Percentiles rank a stretch among this genome's conserved stretches.
Conservation (phyloP, 2,329 filamentous ascomycete species). For the Claviceps maximensis region DNA sequence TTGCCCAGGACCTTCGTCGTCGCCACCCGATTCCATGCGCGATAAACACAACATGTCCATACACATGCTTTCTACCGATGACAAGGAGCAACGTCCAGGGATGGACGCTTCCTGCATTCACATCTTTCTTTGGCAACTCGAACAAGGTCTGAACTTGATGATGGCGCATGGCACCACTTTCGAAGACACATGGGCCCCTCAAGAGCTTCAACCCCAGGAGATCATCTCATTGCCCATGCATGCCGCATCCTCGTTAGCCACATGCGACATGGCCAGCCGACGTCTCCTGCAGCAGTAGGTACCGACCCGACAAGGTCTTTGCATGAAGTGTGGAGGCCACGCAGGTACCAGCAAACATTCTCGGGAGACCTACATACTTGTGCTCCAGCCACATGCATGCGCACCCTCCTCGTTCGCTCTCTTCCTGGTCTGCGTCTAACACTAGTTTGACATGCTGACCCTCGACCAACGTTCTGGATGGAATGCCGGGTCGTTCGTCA, state of each 20-base stretch:
- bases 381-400: background rate
- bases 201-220: background rate
- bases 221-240: background rate
- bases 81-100: too few species aligned
- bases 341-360: constrained; percentile 3
- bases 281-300: background rate
- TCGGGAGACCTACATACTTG: background rate
- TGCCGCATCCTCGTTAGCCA: background rate
- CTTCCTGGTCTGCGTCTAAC: background rate
- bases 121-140: too few species aligned
- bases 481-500: background rate
- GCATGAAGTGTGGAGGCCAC: background rate
- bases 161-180: background rate
- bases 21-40: too few species aligned
- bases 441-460: background rate
- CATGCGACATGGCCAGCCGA: background rate
- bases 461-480: background rate
- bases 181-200: background rate
- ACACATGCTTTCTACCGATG: too few species aligned
- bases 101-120: too few species aligned
- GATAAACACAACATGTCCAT: too few species aligned
- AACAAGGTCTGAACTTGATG: too few species aligned
- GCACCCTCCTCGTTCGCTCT: background rate
- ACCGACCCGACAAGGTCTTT: background rate
- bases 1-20: too few species aligned